Evolutionary conservation across 495 filamentous ascomycete species (phyloP), one percentile per base, ranked within the genome.

Genomic region (Poronia punctata): DNA sequence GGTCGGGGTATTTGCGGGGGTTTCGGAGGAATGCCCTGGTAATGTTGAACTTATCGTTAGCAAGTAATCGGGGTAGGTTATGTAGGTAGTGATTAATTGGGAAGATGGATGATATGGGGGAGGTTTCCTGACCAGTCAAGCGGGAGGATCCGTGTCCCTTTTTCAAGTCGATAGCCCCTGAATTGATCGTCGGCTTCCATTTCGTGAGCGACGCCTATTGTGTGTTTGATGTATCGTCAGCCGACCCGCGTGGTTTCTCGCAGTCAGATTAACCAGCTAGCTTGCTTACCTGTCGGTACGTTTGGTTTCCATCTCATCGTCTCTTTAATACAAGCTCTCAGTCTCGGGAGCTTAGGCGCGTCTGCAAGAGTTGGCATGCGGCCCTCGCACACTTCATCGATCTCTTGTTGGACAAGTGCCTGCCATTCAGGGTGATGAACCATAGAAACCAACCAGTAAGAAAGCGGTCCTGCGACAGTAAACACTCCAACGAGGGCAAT

Each of bases 221-320:
- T 35, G n/a, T 10, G 8, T 33, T 14, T n/a, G n/a, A n/a, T 45
- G 31, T 45, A 34, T 22, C 25, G 8, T 7, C 10, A 31, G 16
- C 2, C 7, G 22, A 11, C 7, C 1, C 11, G 2, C 11, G 14
- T 6, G 10, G 6, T 2, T 18, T 5, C n/a, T n/a, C n/a, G n/a
- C n/a, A n/a, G n/a, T n/a, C n/a, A 20, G 17, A 5, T 32, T 21
- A 17, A 36, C 3, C 6, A 18, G 11, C 5, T 5, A 11, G 31
- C 12, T 3, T 5, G 46, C 57, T 35, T 24, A 64, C 63, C 64
- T 2, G 62, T 61, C 3, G 64, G 64, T 1, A 67, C 64, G 32
- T 65, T 66, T 7, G 75, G 75, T 26, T 62, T 65, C 77, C 77
- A 80, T 19, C 78, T 62, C 51, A 78, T 58, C 8, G 64, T 61